Evolutionary conservation across 2,329 filamentous ascomycete genomes (phyloP), one percentile per base, ranked within the genome.

Genomic region (Lasiodiplodia hormozganensis): DNA sequence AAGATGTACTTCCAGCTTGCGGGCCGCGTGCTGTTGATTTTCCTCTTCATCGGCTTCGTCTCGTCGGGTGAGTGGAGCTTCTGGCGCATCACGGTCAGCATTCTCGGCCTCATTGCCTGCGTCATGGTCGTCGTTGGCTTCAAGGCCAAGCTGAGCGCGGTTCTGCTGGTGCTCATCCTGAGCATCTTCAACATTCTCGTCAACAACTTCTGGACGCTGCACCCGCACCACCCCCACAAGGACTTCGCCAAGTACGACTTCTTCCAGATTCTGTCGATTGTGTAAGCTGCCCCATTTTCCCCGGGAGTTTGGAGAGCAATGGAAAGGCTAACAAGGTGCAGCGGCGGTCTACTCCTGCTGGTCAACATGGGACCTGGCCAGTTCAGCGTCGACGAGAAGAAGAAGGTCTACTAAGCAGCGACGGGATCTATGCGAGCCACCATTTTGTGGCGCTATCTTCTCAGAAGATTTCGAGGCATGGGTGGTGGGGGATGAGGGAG

Each of bases 1-100:
- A 99, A 98, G 88, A 98, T 98, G 95, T 99, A 99, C 87, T 96
- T 99, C 84, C 96, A 98, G 88, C 90, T 99, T 71, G 96, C 96
- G 73, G 96, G 96, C 43, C 91, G 96, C 74, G 93, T 99, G 43
- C 87, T 99, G 72, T 86, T 99, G 75, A 98, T 99, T 83, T 97
- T 99, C 88, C 87, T 99, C 74, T 99, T 99, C 81, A 81, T 97
- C 73, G 96, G 96, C 70, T 99, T 99, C 77, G 92, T 99, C 75
- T 97, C 97, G 84, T 92, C 93, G 68, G 96, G 96, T 73, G 87
- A 94, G 76, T 99, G 96, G 96, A 92, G 89, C 76, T 82, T 97
- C 76, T 94, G 94, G 87, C 89, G 96, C 77, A 87, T 98, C 62
- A 75, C 94, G 66, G 94, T 97, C 73, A 96, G 92, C 72, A 75